Evolutionary conservation across 2,329 filamentous ascomycete species (phyloP).

Genomic region (Cercospora sp.): DNA sequence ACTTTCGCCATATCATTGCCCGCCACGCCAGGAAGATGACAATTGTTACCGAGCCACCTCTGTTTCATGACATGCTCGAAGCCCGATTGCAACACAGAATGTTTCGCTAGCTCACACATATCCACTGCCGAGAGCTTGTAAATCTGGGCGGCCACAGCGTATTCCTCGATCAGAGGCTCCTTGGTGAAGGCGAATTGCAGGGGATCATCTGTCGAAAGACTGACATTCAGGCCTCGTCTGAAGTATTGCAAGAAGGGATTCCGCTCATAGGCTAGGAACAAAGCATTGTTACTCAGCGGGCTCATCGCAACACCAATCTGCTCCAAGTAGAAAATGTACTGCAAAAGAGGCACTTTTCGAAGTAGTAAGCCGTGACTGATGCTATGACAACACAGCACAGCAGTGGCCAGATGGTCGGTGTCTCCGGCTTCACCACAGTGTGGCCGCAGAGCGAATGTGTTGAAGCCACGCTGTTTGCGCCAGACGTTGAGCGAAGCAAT

Average conservation of each 20-base stretch:
- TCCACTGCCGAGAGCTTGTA: constrained; percentile 96
- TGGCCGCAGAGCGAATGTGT: constrained; percentile 87
- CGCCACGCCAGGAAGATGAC: constrained; percentile 71
- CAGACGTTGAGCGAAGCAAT: constrained; percentile 89
- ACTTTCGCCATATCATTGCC: constrained; percentile 95
- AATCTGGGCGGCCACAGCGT: constrained; percentile 95
- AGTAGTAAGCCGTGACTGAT: constrained; percentile 93
- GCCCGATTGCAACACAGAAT: constrained; percentile 91
- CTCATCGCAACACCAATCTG: constrained; percentile 99
- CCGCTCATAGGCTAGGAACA: constrained; percentile 94
- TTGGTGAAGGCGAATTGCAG: constrained; percentile 98
- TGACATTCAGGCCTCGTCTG: constrained; percentile 90
- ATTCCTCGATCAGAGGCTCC: constrained; percentile 96
- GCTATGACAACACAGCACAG: constrained; percentile 88
- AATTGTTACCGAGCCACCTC: constrained; percentile 83
- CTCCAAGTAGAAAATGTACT: constrained; percentile 97
- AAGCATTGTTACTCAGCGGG: constrained; percentile 94
- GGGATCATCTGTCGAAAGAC: constrained; percentile 92
- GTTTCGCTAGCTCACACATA: constrained; percentile 97
- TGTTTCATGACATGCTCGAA: constrained; percentile 89
- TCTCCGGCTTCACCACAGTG: constrained; percentile 97
- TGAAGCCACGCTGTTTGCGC: constrained; percentile 89
- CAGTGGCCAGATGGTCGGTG: constrained; percentile 90
- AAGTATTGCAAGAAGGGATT: constrained; percentile 98
- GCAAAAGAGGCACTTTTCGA: constrained; percentile 88